A percentile compares a stretch with the other conserved stretches of the same genome.
Evolutionary conservation across 257 asterid genomes (phyloP).

Genomic region (Datura wrightii): DNA sequence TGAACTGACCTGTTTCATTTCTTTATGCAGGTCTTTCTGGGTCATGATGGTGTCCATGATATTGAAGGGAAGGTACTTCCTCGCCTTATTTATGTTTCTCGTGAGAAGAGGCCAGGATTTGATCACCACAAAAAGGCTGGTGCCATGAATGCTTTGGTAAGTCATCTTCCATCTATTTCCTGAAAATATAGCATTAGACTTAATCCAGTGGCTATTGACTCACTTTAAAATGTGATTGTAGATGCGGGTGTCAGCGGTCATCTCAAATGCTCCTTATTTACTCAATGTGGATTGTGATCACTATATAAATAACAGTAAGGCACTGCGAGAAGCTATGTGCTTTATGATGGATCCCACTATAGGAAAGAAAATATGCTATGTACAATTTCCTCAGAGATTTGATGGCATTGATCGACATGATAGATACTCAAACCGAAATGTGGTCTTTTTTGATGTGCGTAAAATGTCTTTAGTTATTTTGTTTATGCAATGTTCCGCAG

Average conservation of each 20-base stretch:
- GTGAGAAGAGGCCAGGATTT: constrained; percentile 94
- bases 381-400: constrained; percentile 76
- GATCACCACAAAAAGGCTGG: constrained; percentile 94
- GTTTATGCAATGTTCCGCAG: background rate
- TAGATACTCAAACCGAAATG: constrained; percentile 68
- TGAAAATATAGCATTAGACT: constrained; percentile 1
- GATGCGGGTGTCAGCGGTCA: constrained; percentile 74
- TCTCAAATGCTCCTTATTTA: constrained; percentile 71
- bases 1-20: background rate
- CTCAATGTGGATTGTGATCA: constrained; percentile 79
- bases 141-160: constrained; percentile 93
- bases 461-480: background rate
- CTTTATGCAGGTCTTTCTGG: constrained; percentile 66
- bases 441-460: constrained; percentile 73
- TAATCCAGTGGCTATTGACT: constrained; percentile 5
- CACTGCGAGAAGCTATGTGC: constrained; percentile 75
- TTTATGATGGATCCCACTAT: constrained; percentile 77
- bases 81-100: constrained; percentile 86
- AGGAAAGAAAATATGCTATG: constrained; percentile 76
- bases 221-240: constrained; percentile 34
- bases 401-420: constrained; percentile 73
- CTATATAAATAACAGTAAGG: constrained; percentile 71
- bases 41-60: constrained; percentile 79
- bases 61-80: constrained; percentile 87
- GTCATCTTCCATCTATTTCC: background rate